Base-by-base conservation (phyloP, 257 asterid species). In the Solanum ossicruentum region DNA sequence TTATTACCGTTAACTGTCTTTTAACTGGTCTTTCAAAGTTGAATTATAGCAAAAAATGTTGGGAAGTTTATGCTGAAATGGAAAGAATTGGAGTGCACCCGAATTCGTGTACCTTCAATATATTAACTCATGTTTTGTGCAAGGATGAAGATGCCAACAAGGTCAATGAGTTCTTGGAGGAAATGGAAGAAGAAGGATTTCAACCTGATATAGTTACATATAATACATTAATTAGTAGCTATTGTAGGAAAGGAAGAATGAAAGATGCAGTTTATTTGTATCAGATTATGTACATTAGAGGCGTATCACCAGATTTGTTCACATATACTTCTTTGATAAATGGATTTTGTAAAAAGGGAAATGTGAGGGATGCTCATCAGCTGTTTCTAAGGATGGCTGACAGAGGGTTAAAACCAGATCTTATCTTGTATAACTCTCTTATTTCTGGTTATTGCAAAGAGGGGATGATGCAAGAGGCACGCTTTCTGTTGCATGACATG, bases 181-280 rank as follows among this genome's bases (percentile, higher is more conserved):
- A 89, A 85, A 91, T 93, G 96, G 99, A 96, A 84, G 98, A 93
- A 88, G 93, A 92, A 73, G 99, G 99, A 58, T 94, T 92, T 69
- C 93, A 90, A 84, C 93, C 93, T 28, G 98, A 94, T 83, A 86
- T 89, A 41, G 90, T 94, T 82, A 94, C 98, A 2, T 96, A 96
- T 84, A 96, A 96, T 82, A 91, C 91, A 89, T 90, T 96, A 83
- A 87, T 96, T 65, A 92, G 90, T 88, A 88, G 92, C 85, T 93
- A 94, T 84, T 93, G 98, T 90, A 93, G 89, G 90, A 89, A 84
- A 75, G 92, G 92, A 79, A 92, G 97, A 83, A 85, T 93, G 86
- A 92, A 93, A 88, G 97, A 94, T 83, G 99, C 97, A 7, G 88
- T 93, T 82, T 85, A 90, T 88, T 90, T 94, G 91, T 94, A 91